Conservation (phyloP, 345 rosid species). For the Aquilaria yunnanensis region DNA sequence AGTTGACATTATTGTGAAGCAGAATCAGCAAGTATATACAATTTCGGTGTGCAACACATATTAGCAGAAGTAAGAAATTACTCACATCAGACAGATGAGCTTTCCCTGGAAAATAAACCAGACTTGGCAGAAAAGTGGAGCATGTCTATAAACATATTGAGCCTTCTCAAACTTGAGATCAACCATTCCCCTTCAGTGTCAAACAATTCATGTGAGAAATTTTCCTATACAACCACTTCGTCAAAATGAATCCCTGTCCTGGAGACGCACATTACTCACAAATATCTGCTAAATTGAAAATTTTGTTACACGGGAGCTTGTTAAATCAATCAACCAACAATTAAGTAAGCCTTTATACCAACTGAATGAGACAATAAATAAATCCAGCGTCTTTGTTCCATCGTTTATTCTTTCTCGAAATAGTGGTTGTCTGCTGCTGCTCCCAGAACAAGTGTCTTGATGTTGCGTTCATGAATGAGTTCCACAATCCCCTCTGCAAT, state of each 20-base stretch:
- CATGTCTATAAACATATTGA: conserved; percentile 24
- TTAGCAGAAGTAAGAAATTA: no score
- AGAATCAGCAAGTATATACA: background rate
- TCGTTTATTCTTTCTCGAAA: conserved; percentile 15
- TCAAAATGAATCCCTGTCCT: background rate
- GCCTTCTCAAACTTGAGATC: conserved; percentile 39
- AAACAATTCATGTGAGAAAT: conserved; percentile 1
- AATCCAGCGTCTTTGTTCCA: background rate
- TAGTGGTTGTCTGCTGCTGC: conserved; percentile 41
- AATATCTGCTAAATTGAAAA: conserved; percentile 1
- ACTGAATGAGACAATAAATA: no score
- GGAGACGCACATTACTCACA: background rate
- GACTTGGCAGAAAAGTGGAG: conserved; percentile 30
- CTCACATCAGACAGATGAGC: conserved; percentile 34
- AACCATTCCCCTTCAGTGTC: conserved; percentile 34
- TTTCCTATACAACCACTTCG: background rate
- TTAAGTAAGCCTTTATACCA: no score
- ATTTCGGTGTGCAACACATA: no score
- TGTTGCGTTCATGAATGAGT: conserved; percentile 41
- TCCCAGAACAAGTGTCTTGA: conserved; percentile 58
- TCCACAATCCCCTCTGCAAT: conserved; percentile 63
- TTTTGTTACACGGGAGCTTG: background rate
- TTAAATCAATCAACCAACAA: no score
- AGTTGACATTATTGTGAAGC: background rate
- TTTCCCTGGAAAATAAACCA: conserved; percentile 37